Evolutionary conservation across 441 rosid genomes (phyloP).

Genomic region (Jatropha podagrica): DNA sequence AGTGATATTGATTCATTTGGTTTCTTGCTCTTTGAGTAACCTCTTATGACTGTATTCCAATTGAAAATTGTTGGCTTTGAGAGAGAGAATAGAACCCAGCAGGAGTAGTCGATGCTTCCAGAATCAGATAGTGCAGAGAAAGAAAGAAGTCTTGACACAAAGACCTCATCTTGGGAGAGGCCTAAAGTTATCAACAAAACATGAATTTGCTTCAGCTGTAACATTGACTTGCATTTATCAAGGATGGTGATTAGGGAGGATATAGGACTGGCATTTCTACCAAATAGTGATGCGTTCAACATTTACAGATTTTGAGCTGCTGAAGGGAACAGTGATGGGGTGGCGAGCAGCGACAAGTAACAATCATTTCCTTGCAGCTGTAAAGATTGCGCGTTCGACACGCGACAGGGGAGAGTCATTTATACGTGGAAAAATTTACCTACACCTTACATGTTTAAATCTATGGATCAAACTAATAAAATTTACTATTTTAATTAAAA

Average conservation of each 20-base stretch:
- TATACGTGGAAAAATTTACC: no score
- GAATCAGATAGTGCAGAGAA: constrained; percentile 51
- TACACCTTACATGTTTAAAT: accelerated
- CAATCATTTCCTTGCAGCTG: no score
- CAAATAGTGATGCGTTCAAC: constrained; percentile 36
- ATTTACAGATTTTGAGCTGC: constrained; percentile 19
- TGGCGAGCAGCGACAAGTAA: no score
- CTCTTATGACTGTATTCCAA: constrained; percentile 68
- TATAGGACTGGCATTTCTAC: constrained; percentile 19
- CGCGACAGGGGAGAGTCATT: no score
- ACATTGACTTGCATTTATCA: constrained; percentile 54
- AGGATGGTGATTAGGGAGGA: constrained; percentile 30
- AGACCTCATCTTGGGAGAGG: constrained; percentile 45
- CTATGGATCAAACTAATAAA: no score
- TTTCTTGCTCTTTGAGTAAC: constrained; percentile 48
- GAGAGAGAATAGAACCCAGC: constrained; percentile 39
- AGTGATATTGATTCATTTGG: constrained; percentile 51
- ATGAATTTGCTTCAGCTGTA: constrained; percentile 54
- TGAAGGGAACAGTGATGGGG: not conserved
- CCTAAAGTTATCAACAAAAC: constrained; percentile 49
- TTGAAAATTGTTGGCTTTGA: constrained; percentile 40
- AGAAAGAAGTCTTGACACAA: constrained; percentile 47
- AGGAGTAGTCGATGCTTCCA: constrained; percentile 47
- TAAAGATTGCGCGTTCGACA: no score
- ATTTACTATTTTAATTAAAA: no score